Percentiles rank a stretch among this genome's conserved stretches.
phyloP scores from a whole-genome alignment of 208 protist genomes.

The Trypanosoma boissoni region DNA sequence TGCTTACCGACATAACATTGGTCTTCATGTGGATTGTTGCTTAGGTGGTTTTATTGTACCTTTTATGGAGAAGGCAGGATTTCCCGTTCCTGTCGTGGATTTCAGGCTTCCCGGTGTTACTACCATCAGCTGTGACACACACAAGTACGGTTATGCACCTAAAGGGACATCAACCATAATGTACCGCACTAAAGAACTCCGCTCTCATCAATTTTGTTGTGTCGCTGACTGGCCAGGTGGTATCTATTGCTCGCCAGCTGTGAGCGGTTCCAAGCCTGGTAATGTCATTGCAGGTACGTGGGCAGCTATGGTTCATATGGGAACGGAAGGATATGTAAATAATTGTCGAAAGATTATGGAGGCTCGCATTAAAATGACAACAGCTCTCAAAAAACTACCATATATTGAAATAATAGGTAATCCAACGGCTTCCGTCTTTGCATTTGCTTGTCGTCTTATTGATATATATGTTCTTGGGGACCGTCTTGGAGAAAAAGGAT shows the following conservation, averaged over 20 bases:
- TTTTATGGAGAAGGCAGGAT: constrained; percentile 93
- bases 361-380: constrained; percentile 74
- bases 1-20: constrained; percentile 84
- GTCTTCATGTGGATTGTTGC: constrained; percentile 98
- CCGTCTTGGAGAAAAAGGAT: constrained; percentile 81
- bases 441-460: constrained; percentile 75
- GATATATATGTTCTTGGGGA: constrained; percentile 92
- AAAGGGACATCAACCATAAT: constrained; percentile 97
- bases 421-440: constrained; percentile 82
- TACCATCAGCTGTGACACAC: constrained; percentile 97
- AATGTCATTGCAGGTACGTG: constrained; percentile 95
- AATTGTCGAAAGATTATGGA: constrained; percentile 77
- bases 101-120: constrained; percentile 97
- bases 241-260: constrained; percentile 97
- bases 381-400: constrained; percentile 53
- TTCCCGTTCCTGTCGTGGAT: constrained; percentile 89
- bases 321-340: constrained; percentile 85
- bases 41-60: constrained; percentile 98
- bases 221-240: constrained; percentile 96
- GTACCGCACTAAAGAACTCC: constrained; percentile 85
- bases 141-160: constrained; percentile 99
- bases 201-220: constrained; percentile 95
- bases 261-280: constrained; percentile 94
- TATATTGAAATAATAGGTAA: constrained; percentile 86
- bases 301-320: constrained; percentile 94